A percentile compares a stretch with the other conserved stretches of the same genome.
These are phyloP conservation scores for Calonectria henricotiae DNA, from an alignment of 2,329 filamentous ascomycete species.

Conservation along the genomic window DNA sequence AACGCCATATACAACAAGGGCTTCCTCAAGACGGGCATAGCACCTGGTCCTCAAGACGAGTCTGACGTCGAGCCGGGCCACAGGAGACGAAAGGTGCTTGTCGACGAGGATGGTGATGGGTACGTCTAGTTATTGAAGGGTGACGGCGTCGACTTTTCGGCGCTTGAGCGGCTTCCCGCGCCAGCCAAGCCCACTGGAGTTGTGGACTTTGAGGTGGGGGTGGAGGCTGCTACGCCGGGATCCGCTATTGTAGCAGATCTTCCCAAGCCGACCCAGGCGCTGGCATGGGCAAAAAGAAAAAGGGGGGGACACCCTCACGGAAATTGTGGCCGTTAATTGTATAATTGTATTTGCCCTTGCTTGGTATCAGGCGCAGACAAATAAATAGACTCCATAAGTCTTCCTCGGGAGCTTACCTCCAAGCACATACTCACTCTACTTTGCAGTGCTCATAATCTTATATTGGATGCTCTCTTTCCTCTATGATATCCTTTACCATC, in stretches of 20 bases:
- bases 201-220: background rate
- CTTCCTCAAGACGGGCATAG: background rate
- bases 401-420: too few relatives aligned
- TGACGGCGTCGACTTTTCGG: background rate
- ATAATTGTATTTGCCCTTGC: too few relatives aligned
- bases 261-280: background rate
- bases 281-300: background rate
- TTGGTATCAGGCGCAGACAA: too few relatives aligned
- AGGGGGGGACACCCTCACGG: too few relatives aligned
- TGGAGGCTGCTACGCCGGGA: background rate
- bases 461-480: too few relatives aligned
- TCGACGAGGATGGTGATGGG: slow-evolving; percentile 13
- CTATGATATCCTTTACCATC: too few relatives aligned
- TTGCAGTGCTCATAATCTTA: too few relatives aligned
- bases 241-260: background rate
- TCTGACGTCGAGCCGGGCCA: background rate
- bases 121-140: background rate
- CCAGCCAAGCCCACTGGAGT: background rate
- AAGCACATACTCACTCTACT: too few relatives aligned
- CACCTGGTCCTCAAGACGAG: background rate
- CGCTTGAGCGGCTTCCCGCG: background rate
- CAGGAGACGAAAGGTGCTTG: background rate
- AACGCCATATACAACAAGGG: background rate
- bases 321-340: background rate
- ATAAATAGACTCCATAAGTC: too few relatives aligned